Base-by-base conservation (phyloP, 805 yeast genomes). In the Cyberlindnera nakhonratchasimensis region DNA sequence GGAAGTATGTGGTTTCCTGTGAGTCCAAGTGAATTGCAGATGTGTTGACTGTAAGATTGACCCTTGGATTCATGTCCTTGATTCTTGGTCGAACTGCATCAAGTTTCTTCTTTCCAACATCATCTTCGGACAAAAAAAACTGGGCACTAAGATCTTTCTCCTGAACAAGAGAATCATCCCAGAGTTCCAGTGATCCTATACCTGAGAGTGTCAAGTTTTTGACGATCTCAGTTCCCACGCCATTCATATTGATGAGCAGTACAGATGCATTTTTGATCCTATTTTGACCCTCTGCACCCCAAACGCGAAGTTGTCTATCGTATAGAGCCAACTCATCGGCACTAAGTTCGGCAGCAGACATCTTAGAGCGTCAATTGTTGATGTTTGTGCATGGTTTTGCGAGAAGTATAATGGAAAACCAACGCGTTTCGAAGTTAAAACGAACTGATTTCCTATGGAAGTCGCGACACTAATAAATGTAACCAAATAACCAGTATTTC, bases 251-350 rank as follows among this genome's bases (percentile, higher is more conserved):
- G 35, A 91, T 70, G 32, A 93, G 54, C 34, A 90, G 65, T 5
- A 91, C 71, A 34, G 74, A 75, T 7, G 96, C 82, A 16, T 80
- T 75, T 28, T 93, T 73, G 69, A 91, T 77, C 33, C 76, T 61
- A 30, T 78, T 72, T 61, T 91, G 99, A 4, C 97, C 95, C 24
- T 86, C 95, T 58, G 93, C 70, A 2, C 99, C 99, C 99, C 99
- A 91, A 17, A 91, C 71, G 48, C 99, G 68, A 49, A 91, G 90
- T 64, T 91, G 99, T 45, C 99, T 77, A 63, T 91, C 99, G 59
- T 91, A 91, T 18, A 91, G 72, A 1, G 95, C 96, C 44, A 90
- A 79, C 59, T 90, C 97, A 55, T 89, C 96, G 64, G 66, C 67
- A 23, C 57, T 54, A 29, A 68, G 51, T 22, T 54, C 56, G 6